Evolutionary conservation across 2,329 filamentous ascomycete species (phyloP).

Genomic region (Tolypocladium tundrense): DNA sequence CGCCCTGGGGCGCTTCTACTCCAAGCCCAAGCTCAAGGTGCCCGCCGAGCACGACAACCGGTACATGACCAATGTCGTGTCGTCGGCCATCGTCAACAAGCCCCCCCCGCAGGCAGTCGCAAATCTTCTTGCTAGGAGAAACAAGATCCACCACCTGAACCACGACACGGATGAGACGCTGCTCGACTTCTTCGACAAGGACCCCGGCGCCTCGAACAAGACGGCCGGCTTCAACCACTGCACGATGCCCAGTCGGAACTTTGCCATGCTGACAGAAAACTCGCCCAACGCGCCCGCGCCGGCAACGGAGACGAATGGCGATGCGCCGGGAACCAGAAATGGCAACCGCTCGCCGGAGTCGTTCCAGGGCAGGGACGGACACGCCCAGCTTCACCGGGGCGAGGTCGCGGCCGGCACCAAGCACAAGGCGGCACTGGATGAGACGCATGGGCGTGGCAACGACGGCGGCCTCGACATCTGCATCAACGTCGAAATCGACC

Average conservation of each 20-base stretch:
- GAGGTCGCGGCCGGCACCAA: conserved; percentile 69
- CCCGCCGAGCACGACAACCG: conserved; percentile 75
- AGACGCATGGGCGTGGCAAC: conserved; percentile 44
- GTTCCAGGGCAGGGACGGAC: conserved; percentile 49
- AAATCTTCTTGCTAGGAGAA: conserved; percentile 81
- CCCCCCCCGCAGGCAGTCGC: conserved; percentile 81
- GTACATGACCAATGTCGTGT: conserved; percentile 92
- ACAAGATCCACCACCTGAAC: conserved; percentile 67
- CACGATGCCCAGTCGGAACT: conserved; percentile 90
- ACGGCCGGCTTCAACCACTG: conserved; percentile 67
- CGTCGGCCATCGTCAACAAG: conserved; percentile 92
- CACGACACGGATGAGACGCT: conserved; percentile 80
- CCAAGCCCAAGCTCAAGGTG: conserved; percentile 69
- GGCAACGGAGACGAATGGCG: conserved; percentile 12
- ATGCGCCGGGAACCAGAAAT: conserved; percentile 9
- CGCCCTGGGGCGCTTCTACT: conserved; percentile 89
- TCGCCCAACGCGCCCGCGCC: conserved; percentile 45
- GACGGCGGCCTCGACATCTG: conserved; percentile 66
- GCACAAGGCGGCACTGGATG: conserved; percentile 58
- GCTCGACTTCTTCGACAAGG: conserved; percentile 82
- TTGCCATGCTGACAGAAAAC: conserved; percentile 83
- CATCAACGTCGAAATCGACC: conserved; percentile 79
- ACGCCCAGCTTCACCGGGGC: conserved; percentile 62
- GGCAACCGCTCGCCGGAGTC: conserved; percentile 9
- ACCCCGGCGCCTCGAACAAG: conserved; percentile 70